Evolutionary conservation across 768 basidiomycete genomes (phyloP), one percentile per base, ranked within the genome.

Genomic region (Termitomyces sp.): DNA sequence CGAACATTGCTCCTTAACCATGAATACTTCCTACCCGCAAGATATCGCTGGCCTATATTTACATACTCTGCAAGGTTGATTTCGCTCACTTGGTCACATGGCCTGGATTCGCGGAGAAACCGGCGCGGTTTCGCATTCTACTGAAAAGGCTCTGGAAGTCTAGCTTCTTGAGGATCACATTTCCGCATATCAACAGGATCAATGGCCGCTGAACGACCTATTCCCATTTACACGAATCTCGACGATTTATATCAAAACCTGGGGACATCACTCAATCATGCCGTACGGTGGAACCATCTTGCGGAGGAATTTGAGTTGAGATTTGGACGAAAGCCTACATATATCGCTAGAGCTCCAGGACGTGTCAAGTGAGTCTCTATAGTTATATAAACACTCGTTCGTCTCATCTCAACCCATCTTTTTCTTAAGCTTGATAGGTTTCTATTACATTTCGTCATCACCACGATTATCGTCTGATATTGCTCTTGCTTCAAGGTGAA

Each of bases 311-410:
- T 89, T 68, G 73, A 79, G 64, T 72, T 67, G 54, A 77, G 83
- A 57, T 92, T 88, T 62, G 87, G 87, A 5, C 76, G 77, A 60
- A 82, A 80, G 53, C 88, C 90, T 13, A 74, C 81, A 5, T 86
- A 86, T 62, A 88, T 92, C 63, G 81, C 82, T 7, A 75, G 90
- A 65, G 90, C 91, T 5, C 91, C 90, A 1, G 91, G 91, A 7
- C 81, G 90, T 60, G 85, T 93, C 49, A 92, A 93, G 89, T 90
- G 63, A 66, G 76, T 74, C 24, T 6, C 20, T 37, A 22, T 20
- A 12, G 37, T 24, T 3, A 29, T 2, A n/a, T 15, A n/a, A 16
- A 24, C n/a, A n/a, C 15, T 16, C 5, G 22, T 36, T 16, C 28
- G 9, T n/a, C 9, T 9, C n/a, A 5, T 10, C 15, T 49, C 33